Percentiles rank a stretch among this genome's conserved stretches.
Conservation (phyloP, 495 filamentous ascomycete species). For the Aspergillus indologenus region DNA sequence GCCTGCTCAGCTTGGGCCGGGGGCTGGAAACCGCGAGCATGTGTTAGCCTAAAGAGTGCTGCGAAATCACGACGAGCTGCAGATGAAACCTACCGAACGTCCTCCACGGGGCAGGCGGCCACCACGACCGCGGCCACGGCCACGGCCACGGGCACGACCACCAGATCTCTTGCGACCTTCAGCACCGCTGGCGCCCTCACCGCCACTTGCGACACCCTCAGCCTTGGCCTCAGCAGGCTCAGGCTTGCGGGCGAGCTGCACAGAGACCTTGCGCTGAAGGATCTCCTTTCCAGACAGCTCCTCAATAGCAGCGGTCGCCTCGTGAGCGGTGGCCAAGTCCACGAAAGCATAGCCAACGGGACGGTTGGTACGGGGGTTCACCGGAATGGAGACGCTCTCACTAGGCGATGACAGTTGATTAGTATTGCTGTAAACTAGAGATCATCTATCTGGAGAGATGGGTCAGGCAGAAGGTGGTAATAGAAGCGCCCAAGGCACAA, state of each 20-base stretch:
- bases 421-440: too few species aligned
- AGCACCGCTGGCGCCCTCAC: slow-evolving; percentile 63
- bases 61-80: background rate
- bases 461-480: too few species aligned
- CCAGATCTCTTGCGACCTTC: slow-evolving; percentile 77
- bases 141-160: slow-evolving; percentile 73
- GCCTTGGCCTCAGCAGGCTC: slow-evolving; percentile 76
- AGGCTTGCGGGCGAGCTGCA: slow-evolving; percentile 96
- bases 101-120: slow-evolving; percentile 62
- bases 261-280: slow-evolving; percentile 95
- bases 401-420: slow-evolving; percentile 40
- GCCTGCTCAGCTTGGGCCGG: slow-evolving; percentile 25
- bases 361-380: slow-evolving; percentile 96
- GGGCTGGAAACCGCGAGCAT: background rate
- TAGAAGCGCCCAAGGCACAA: background rate
- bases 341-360: slow-evolving; percentile 99
- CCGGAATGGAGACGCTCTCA: slow-evolving; percentile 96
- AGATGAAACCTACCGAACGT: slow-evolving; percentile 59
- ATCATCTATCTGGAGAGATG: too few species aligned
- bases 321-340: slow-evolving; percentile 86
- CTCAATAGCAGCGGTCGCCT: slow-evolving; percentile 90
- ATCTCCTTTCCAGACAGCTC: slow-evolving; percentile 96
- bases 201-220: slow-evolving; percentile 63
- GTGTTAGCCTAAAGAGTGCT: background rate
- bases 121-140: slow-evolving; percentile 69